Evolutionary conservation across 768 basidiomycete genomes (phyloP).

Genomic region (Trametes meyenii): DNA sequence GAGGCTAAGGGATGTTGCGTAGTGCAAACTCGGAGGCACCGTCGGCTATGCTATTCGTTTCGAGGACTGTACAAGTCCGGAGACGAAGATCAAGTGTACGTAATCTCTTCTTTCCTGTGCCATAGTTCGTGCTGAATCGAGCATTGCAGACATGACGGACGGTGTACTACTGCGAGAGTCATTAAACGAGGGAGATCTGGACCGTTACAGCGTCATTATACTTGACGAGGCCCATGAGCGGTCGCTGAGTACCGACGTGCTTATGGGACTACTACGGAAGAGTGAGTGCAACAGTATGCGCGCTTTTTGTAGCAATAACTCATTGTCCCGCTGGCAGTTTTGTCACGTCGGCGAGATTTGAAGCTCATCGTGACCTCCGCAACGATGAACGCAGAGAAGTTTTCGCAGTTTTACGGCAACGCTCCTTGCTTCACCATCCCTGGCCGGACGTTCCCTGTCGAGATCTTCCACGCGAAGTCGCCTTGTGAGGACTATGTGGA

Average conservation of each 20-base stretch:
- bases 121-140: not conserved
- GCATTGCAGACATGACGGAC: constrained; percentile 88
- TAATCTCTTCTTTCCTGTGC: constrained; percentile 15
- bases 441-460: constrained; percentile 95
- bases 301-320: not conserved
- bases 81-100: constrained; percentile 97
- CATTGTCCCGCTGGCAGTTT: constrained; percentile 25
- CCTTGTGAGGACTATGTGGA: constrained; percentile 99
- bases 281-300: constrained; percentile 54
- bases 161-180: constrained; percentile 98
- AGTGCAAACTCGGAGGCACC: constrained; percentile 87
- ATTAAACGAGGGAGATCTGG: constrained; percentile 96
- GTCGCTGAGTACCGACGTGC: constrained; percentile 94
- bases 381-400: constrained; percentile 99
- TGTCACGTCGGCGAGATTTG: constrained; percentile 88
- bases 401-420: constrained; percentile 93
- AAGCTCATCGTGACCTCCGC: constrained; percentile 98
- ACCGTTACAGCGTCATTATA: constrained; percentile 95
- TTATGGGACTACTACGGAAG: constrained; percentile 95
- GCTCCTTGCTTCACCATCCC: constrained; percentile 95
- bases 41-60: constrained; percentile 99
- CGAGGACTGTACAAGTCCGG: constrained; percentile 92
- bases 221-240: constrained; percentile 99
- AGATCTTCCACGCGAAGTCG: constrained; percentile 93
- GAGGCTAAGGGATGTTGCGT: not conserved